These are phyloP conservation scores for Aspergillus glaucus DNA, from an alignment of 2,329 filamentous ascomycete genomes.

Conservation along the genomic window DNA sequence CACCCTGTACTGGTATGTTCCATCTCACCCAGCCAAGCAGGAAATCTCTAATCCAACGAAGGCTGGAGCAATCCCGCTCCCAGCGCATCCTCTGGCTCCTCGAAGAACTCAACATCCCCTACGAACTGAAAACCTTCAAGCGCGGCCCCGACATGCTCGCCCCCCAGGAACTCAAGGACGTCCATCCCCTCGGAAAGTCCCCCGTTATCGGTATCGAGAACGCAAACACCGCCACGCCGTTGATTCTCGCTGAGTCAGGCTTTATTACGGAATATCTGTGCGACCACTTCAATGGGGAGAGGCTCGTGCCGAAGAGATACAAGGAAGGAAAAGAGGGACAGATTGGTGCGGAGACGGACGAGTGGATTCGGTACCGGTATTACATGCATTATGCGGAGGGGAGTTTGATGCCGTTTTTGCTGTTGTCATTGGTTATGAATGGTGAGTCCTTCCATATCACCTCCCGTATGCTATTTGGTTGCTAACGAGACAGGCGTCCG, in stretches of 20 bases:
- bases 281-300: conserved; percentile 53
- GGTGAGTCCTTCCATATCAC: conserved; percentile 33
- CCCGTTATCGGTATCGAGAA: conserved; percentile 65
- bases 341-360: conserved; percentile 53
- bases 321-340: conserved; percentile 47
- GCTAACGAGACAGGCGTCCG: conserved; percentile 34
- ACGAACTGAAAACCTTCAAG: conserved; percentile 74
- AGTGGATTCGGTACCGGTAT: conserved; percentile 58
- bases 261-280: conserved; percentile 76
- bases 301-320: conserved; percentile 48
- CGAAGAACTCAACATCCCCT: conserved; percentile 72
- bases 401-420: conserved; percentile 66
- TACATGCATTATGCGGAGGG: conserved; percentile 83
- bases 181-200: conserved; percentile 83
- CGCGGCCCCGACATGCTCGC: conserved; percentile 61
- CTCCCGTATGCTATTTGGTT: background rate
- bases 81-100: conserved; percentile 82
- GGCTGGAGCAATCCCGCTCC: conserved; percentile 76
- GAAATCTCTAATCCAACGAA: conserved; percentile 31
- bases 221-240: conserved; percentile 37
- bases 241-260: conserved; percentile 74
- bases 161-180: conserved; percentile 65
- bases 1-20: conserved; percentile 57
- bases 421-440: conserved; percentile 58
- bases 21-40: background rate